Percentiles rank a stretch among this genome's conserved stretches.
Evolutionary conservation across 768 basidiomycete genomes (phyloP).

Genomic region (Neoboletus subvelutipes): DNA sequence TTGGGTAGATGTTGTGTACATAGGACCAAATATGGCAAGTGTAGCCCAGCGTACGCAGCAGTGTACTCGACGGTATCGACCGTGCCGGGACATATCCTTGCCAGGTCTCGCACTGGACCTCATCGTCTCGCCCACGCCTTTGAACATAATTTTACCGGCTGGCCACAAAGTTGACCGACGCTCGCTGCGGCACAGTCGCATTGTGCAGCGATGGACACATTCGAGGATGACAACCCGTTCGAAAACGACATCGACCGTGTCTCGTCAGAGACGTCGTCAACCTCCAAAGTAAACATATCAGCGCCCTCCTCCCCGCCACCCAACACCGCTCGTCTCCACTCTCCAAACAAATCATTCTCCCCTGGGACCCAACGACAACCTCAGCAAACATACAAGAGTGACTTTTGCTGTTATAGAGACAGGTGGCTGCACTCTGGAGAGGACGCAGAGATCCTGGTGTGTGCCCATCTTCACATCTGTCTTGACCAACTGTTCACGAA

Average conservation of each 20-base stretch:
- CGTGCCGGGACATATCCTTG: neutral
- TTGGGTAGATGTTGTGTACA: slow-evolving; percentile 43
- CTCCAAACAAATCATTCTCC: slow-evolving; percentile 52
- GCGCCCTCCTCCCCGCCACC: slow-evolving; percentile 59
- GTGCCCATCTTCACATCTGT: slow-evolving; percentile 25
- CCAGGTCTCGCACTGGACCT: neutral
- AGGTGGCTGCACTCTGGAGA: slow-evolving; percentile 79
- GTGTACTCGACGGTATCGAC: neutral
- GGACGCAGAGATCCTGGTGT: slow-evolving; percentile 75
- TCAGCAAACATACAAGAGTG: slow-evolving; percentile 60
- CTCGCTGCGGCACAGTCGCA: neutral
- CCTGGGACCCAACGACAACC: slow-evolving; percentile 54
- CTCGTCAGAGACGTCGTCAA: slow-evolving; percentile 37
- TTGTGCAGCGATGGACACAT: slow-evolving; percentile 33
- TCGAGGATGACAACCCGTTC: slow-evolving; percentile 71
- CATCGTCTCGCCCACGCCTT: neutral
- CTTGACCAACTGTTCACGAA: slow-evolving; percentile 6
- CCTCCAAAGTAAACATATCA: slow-evolving; percentile 38
- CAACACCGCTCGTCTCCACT: slow-evolving; percentile 43
- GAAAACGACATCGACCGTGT: slow-evolving; percentile 42
- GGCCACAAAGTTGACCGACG: neutral
- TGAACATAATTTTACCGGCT: neutral
- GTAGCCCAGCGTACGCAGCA: slow-evolving; percentile 8
- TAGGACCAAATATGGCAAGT: slow-evolving; percentile 29
- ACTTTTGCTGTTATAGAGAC: slow-evolving; percentile 78